Percentiles rank a stretch among this genome's conserved stretches.
Evolutionary conservation across 345 rosid genomes (phyloP).

Genomic region (Rhodamnia argentea): DNA sequence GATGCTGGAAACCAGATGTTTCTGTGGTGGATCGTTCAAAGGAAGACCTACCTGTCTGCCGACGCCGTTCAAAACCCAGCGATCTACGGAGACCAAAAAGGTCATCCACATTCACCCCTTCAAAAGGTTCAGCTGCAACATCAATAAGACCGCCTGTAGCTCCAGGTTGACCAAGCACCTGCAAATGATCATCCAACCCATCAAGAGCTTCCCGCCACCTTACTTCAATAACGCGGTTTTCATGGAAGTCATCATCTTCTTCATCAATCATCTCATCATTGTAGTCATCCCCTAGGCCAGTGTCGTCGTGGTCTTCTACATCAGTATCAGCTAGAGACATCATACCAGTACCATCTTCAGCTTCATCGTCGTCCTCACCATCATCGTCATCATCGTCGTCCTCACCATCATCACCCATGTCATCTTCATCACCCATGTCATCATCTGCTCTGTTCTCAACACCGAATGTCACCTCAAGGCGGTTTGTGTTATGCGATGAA

Average conservation of each 20-base stretch:
- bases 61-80: constrained; percentile 80
- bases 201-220: constrained; percentile 97
- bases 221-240: constrained; percentile 80
- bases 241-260: constrained; percentile 92
- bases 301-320: constrained; percentile 89
- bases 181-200: constrained; percentile 90
- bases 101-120: constrained; percentile 92
- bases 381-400: constrained; percentile 83
- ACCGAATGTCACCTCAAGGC: constrained; percentile 72
- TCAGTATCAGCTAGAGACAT: constrained; percentile 95
- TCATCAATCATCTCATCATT: constrained; percentile 95
- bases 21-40: constrained; percentile 64
- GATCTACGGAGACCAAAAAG: constrained; percentile 87
- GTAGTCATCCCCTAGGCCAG: constrained; percentile 83
- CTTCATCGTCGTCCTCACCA: constrained; percentile 90
- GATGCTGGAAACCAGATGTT: constrained; percentile 86
- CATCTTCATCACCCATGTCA: constrained; percentile 89
- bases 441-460: constrained; percentile 78
- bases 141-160: constrained; percentile 60
- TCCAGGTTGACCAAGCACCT: constrained; percentile 86
- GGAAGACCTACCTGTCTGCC: constrained; percentile 65
- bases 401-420: constrained; percentile 95
- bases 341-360: constrained; percentile 92
- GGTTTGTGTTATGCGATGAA: constrained; percentile 39
- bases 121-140: constrained; percentile 91